Percentiles rank a stretch among this genome's conserved stretches.
These are phyloP conservation scores for Diaporthe citriasiana DNA, from an alignment of 2,329 filamentous ascomycete species.

Conservation along the genomic window DNA sequence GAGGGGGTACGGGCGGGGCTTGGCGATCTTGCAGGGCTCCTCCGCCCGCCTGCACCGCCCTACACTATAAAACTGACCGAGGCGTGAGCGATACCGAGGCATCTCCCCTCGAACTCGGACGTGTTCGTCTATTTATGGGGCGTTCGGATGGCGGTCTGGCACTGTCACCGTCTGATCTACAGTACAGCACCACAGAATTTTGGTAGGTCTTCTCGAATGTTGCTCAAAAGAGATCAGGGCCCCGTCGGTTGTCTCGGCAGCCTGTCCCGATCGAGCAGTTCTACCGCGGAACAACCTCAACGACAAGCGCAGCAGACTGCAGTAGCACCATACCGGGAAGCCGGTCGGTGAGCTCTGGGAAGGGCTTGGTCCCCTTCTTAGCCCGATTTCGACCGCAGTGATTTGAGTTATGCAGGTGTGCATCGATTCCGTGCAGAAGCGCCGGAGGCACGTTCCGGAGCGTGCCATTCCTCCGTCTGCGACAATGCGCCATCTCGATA, in stretches of 20 bases:
- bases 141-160: slow-evolving; percentile 29
- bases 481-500: slow-evolving; percentile 5
- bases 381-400: slow-evolving; percentile 16
- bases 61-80: background rate
- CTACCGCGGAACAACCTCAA: slow-evolving; percentile 20
- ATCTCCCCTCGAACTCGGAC: background rate
- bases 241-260: slow-evolving; percentile 11
- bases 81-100: slow-evolving; percentile 28
- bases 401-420: slow-evolving; percentile 30
- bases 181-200: background rate
- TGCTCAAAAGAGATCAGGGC: background rate
- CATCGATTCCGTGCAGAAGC: slow-evolving; percentile 12
- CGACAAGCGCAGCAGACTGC: slow-evolving; percentile 12
- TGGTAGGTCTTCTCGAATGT: slow-evolving; percentile 1
- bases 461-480: slow-evolving; percentile 3
- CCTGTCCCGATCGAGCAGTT: slow-evolving; percentile 30
- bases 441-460: slow-evolving; percentile 16
- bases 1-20: slow-evolving; percentile 13
- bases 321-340: slow-evolving; percentile 26
- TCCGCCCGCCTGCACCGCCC: slow-evolving; percentile 11
- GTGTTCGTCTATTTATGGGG: slow-evolving; percentile 26
- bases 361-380: slow-evolving; percentile 10
- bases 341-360: slow-evolving; percentile 14
- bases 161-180: slow-evolving; percentile 27
- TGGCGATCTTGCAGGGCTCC: slow-evolving; percentile 24